phyloP scores from a whole-genome alignment of 2,329 filamentous ascomycete genomes.

The Colletotrichum aenigma region DNA sequence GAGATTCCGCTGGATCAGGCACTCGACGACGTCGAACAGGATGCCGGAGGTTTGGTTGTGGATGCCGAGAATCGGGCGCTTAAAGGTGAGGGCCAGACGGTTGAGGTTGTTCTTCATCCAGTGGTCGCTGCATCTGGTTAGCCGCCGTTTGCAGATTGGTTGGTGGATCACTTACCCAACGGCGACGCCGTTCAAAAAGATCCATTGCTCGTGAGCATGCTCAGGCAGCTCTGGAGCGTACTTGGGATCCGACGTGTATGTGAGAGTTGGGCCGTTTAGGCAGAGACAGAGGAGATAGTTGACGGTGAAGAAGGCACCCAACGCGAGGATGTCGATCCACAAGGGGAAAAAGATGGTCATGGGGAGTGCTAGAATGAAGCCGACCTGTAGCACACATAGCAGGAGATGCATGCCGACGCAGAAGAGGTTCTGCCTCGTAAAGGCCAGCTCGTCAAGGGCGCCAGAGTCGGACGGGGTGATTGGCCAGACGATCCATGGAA shows the following conservation, averaged over 20 bases:
- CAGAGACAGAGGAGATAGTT: slow-evolving; percentile 58
- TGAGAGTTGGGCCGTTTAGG: slow-evolving; percentile 55
- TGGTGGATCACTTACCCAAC: slow-evolving; percentile 52
- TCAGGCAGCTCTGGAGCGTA: slow-evolving; percentile 54
- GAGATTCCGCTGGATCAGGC: slow-evolving; percentile 77
- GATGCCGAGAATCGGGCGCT: slow-evolving; percentile 72
- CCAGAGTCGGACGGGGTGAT: slow-evolving; percentile 55
- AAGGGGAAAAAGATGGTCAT: slow-evolving; percentile 51
- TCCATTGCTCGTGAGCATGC: slow-evolving; percentile 72
- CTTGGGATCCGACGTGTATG: slow-evolving; percentile 56
- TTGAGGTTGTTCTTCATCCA: slow-evolving; percentile 77
- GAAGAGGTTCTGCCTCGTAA: slow-evolving; percentile 59
- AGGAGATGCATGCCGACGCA: slow-evolving; percentile 62
- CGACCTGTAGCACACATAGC: slow-evolving; percentile 62
- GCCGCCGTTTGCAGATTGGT: neutral
- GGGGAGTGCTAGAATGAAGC: slow-evolving; percentile 64
- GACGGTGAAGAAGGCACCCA: slow-evolving; percentile 49
- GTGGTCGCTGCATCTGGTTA: slow-evolving; percentile 48
- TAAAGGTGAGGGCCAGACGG: slow-evolving; percentile 73
- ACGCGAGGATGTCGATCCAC: slow-evolving; percentile 46
- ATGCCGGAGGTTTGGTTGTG: slow-evolving; percentile 79
- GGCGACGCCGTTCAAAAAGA: slow-evolving; percentile 78
- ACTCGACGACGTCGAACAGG: slow-evolving; percentile 79
- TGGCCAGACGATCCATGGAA: slow-evolving; percentile 68
- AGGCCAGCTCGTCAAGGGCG: slow-evolving; percentile 67